These are phyloP conservation scores for Mesotaenium endlicherianum DNA, from an alignment of 139 green algal genomes.

Conservation along the genomic window DNA sequence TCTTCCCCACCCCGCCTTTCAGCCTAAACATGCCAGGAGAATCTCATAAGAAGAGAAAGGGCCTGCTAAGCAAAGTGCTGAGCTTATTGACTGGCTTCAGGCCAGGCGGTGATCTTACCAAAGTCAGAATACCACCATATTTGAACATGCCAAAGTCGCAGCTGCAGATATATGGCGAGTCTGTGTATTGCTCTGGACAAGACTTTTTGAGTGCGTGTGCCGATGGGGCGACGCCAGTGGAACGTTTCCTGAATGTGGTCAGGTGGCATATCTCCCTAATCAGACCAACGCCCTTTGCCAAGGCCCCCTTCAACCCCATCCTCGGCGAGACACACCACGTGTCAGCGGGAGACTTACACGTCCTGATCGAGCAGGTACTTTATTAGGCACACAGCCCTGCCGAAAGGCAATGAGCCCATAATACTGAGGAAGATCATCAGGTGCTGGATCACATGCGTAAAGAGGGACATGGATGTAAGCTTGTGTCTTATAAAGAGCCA, in stretches of 20 bases:
- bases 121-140: background rate
- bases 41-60: no score
- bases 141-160: conserved; percentile 26
- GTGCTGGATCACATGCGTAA: no score
- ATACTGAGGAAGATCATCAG: no score
- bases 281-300: conserved; percentile 8
- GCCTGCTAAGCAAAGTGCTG: no score
- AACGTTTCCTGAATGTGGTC: conserved; percentile 22
- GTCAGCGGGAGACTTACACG: conserved; percentile 9
- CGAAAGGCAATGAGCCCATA: no score
- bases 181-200: background rate
- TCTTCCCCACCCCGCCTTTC: no score
- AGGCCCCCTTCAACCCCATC: conserved; percentile 41
- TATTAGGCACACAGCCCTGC: background rate
- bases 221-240: conserved; percentile 1
- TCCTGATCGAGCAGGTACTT: conserved; percentile 30
- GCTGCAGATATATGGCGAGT: conserved; percentile 22
- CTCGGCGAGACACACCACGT: conserved; percentile 42
- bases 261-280: conserved; percentile 26
- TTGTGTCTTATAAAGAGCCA: no score
- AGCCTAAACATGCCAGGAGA: no score
- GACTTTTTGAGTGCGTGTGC: background rate
- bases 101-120: conserved; percentile 4
- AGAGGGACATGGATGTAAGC: no score
- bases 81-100: no score